Conservation (phyloP, 306 rosid species). For the Begonia peltatifolia region DNA sequence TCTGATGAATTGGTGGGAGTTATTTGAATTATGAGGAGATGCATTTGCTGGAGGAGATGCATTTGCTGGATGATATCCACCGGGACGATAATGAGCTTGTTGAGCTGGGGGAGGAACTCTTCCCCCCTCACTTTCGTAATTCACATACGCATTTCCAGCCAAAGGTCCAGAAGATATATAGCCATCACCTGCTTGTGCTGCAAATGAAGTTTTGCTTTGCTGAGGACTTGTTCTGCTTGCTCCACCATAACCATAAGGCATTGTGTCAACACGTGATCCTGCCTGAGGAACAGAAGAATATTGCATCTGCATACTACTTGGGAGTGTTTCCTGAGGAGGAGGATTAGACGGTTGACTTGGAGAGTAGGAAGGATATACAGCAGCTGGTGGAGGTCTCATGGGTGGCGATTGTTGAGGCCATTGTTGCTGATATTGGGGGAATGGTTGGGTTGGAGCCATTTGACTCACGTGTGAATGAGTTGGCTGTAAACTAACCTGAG, state of each 20-base stretch:
- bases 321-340: slow-evolving; percentile 5
- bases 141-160: slow-evolving; percentile 55
- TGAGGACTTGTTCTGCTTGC: slow-evolving; percentile 63
- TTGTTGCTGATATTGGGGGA: slow-evolving; percentile 11
- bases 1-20: slow-evolving; percentile 35
- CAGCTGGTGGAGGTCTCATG: slow-evolving; percentile 6
- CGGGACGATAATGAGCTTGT: slow-evolving; percentile 47
- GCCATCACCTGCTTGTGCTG: slow-evolving; percentile 40
- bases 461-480: slow-evolving; percentile 10
- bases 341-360: slow-evolving; percentile 5
- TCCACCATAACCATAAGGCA: slow-evolving; percentile 62
- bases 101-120: slow-evolving; percentile 47
- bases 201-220: slow-evolving; percentile 50
- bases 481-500: slow-evolving; percentile 3
- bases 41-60: slow-evolving; percentile 54
- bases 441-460: slow-evolving; percentile 5
- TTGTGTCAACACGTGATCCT: slow-evolving; percentile 44
- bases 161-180: slow-evolving; percentile 47
- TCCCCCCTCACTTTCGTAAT: slow-evolving; percentile 72
- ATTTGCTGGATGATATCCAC: slow-evolving; percentile 63
- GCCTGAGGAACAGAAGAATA: slow-evolving; percentile 59
- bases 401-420: slow-evolving; percentile 12
- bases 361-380: slow-evolving; percentile 9
- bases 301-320: slow-evolving; percentile 49
- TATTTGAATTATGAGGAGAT: slow-evolving; percentile 47